Base-by-base conservation (phyloP, 257 asterid species). In the Petunia secreta region DNA sequence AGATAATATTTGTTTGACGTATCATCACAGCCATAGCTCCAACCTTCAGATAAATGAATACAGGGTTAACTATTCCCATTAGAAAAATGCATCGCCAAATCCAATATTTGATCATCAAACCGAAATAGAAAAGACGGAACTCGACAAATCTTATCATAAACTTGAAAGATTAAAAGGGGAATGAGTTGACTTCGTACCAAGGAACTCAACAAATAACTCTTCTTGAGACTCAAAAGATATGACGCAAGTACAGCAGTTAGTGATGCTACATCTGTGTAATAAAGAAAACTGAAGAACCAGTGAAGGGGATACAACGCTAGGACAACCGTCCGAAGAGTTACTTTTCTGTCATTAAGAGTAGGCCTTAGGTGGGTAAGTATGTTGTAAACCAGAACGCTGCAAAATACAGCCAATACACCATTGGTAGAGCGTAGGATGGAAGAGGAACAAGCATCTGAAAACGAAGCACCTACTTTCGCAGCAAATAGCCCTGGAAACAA, bases 191-290 rank as follows among this genome's bases (percentile, higher is more conserved):
- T 78, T 48, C 92, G 88, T 86, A 96, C 99, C 97, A 94, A 81
- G 65, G 97, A 93, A 84, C 99, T 93, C 63, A 87, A 84, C 69
- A 88, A 75, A 87, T 90, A 89, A 57, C 91, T 91, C 87, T 90
- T 88, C 91, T 90, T 92, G 92, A 96, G 83, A 77, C 80, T 66
- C 79, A 90, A 71, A 68, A 93, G 97, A 83, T 92, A 92, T 89
- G 93, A 87, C 74, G 93, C 97, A 81, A 96, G 93, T 43, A 96
- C 95, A 68, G 97, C 90, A 55, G 97, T 91, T 81, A 93, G 85
- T 52, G 99, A 96, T 54, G 97, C 97, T 83, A 94, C 96, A 69
- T 96, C 98, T 64, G 99, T 96, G 80, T 96, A 94, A 84, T 93
- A 96, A 38, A 94, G 91, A 87, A 86, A 93, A 77, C 89, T 81